Conservation (phyloP, 495 filamentous ascomycete genomes). For the Annulohypoxylon nitens region DNA sequence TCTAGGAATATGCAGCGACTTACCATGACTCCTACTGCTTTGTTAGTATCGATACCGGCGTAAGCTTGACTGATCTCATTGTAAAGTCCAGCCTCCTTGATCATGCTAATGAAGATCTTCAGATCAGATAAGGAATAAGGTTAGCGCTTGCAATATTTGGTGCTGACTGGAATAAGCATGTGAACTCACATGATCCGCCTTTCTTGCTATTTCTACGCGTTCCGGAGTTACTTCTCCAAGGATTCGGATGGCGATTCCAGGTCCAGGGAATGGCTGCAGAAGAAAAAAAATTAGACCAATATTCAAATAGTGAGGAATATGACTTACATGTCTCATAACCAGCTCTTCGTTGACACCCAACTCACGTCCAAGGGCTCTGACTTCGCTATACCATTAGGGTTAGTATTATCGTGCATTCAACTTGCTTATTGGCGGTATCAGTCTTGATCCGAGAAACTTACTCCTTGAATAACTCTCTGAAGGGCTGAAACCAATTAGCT, state of each 20-base stretch:
- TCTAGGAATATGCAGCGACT: background rate
- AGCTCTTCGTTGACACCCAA: constrained; percentile 82
- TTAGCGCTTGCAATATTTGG: background rate
- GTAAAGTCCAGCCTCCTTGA: constrained; percentile 86
- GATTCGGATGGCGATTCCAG: constrained; percentile 90
- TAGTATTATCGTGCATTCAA: background rate
- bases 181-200: constrained; percentile 73
- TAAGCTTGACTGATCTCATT: constrained; percentile 82
- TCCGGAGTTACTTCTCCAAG: constrained; percentile 88
- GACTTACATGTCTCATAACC: constrained; percentile 75
- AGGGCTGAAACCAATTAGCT: constrained; percentile 20
- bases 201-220: constrained; percentile 80
- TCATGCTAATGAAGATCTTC: constrained; percentile 85
- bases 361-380: constrained; percentile 79
- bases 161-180: constrained; percentile 38
- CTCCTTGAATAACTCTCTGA: constrained; percentile 46
- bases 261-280: constrained; percentile 57
- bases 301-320: constrained; percentile 59
- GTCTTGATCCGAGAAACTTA: constrained; percentile 4
- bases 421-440: background rate
- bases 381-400: constrained; percentile 80
- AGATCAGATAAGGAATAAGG: background rate
- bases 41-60: constrained; percentile 76
- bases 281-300: constrained; percentile 47
- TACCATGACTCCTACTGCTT: constrained; percentile 83